Evolutionary conservation across 139 green algal species (phyloP).

Genomic region (Spirogloea muscicola): DNA sequence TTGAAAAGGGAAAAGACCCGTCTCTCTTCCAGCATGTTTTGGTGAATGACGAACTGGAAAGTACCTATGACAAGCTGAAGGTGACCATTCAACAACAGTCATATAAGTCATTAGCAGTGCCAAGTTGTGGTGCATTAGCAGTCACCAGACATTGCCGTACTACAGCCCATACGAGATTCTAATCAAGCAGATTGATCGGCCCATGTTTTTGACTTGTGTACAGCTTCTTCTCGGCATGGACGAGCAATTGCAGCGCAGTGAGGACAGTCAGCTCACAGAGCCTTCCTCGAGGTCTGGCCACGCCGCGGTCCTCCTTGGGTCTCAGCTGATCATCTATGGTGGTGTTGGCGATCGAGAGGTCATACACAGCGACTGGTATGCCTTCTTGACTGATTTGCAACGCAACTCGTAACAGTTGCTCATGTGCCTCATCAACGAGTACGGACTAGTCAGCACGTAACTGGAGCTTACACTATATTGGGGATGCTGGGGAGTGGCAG

Average conservation of each 20-base stretch:
- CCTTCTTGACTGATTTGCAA: too few relatives aligned
- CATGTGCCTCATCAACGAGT: not conserved
- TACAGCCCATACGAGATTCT: too few relatives aligned
- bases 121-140: too few relatives aligned
- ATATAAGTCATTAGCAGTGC: too few relatives aligned
- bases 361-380: slow-evolving; percentile 1
- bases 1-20: slow-evolving; percentile 30
- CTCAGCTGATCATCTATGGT: slow-evolving; percentile 13
- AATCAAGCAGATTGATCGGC: too few relatives aligned
- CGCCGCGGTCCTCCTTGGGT: not conserved
- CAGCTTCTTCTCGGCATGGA: not conserved
- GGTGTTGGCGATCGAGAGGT: not conserved
- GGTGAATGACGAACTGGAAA: slow-evolving; percentile 51
- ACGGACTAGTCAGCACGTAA: not conserved
- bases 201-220: not conserved
- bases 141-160: too few relatives aligned
- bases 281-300: not conserved
- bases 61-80: slow-evolving; percentile 40
- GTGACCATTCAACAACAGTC: too few relatives aligned
- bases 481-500: not conserved
- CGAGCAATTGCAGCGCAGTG: not conserved
- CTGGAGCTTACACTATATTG: not conserved
- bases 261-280: not conserved
- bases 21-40: slow-evolving; percentile 50
- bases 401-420: too few relatives aligned